Evolutionary conservation across 1,284 basidiomycete species (phyloP), one percentile per base, ranked within the genome.

Genomic region (Irpex sp.): DNA sequence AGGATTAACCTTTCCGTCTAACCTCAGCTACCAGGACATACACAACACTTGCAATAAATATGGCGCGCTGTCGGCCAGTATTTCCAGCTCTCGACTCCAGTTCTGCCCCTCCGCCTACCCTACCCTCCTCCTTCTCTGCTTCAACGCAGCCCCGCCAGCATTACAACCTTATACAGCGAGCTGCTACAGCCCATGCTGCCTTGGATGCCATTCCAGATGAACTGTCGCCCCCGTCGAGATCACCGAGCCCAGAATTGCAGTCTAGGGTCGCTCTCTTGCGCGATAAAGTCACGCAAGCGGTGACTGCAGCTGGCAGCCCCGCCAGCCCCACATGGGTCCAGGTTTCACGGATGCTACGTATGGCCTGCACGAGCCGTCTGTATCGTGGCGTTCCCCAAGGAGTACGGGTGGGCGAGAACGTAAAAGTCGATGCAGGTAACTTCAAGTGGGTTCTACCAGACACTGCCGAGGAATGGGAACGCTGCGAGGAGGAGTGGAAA

Each of bases 291-390:
- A 15, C 19, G 55, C 54, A 57, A 26, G 61, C 57, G n/a, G 47
- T 62, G 9, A n/a, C 49, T 8, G 37, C 51, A 19, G 61, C 61
- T 52, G 57, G 57, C 26, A 69, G 73, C 54, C 64, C 72, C 1
- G 64, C 71, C 5, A 63, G 72, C 57, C 69, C 74, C 21, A 75
- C 71, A 61, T 75, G 74, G 74, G 69, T 64, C 13, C 68, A 71
- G 54, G 70, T 75, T 21, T 62, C 70, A 6, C 63, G 67, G n/a
- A 44, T 70, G 26, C 57, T 71, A 5, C 64, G 64, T 36, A 68
- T 70, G 57, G 67, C 64, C 4, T 67, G 68, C 58, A 75, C 73
- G 37, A 70, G 69, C 51, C 57, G 73, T 51, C 62, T 69, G 11
- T 73, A 73, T 57, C 48, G 64, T 17, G 49, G 68, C 5, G 67